Evolutionary conservation across 2,329 filamentous ascomycete genomes (phyloP), one percentile per base, ranked within the genome.

Genomic region (Xylariales sp.): DNA sequence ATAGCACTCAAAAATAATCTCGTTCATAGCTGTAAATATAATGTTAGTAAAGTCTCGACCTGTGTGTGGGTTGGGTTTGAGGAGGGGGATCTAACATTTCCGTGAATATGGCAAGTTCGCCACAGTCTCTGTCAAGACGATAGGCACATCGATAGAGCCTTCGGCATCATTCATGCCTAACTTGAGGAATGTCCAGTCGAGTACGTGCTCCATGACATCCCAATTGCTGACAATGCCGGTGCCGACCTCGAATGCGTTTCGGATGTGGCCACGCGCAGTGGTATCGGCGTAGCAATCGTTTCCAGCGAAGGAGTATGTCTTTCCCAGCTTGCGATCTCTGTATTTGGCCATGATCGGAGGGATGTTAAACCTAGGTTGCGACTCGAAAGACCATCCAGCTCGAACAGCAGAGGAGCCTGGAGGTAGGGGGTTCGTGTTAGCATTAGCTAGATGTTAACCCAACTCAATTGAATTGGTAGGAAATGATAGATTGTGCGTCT

Each of bases 1-100:
- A 61, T 98, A 98, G 63, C 89, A 94, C 63, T 98, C 93, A 60
- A 97, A 98, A 10, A 98, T 70, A 39, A 97, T 91, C 57, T 98
- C 93, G 29, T 87, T 95, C 91, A 97, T 97, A 50, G 87, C 88
- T 95, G 48, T 37, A 41, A 38, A 28, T 15, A 32, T 37, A 19
- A 14, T 35, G 33, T 35, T 27, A 35, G 33, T 23, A 19, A n/a
- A n/a, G n/a, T n/a, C n/a, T n/a, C n/a, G 8, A 12, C 5, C 13
- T 35, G 15, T n/a, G n/a, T 24, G 13, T 6, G 18, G 16, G 5
- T 15, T 6, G 10, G n/a, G 31, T 17, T 5, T 19, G 33, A 16
- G 13, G 38, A 16, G n/a, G 16, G 21, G 6, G 31, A 15, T 70
- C 83, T 47, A 66, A 94, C 88, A 91, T 67, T 87, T 91, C 49